A percentile compares a stretch with the other conserved stretches of the same genome.
These are phyloP conservation scores for Colletotrichum euphorbiae DNA, from an alignment of 2,329 filamentous ascomycete genomes.

Conservation along the genomic window DNA sequence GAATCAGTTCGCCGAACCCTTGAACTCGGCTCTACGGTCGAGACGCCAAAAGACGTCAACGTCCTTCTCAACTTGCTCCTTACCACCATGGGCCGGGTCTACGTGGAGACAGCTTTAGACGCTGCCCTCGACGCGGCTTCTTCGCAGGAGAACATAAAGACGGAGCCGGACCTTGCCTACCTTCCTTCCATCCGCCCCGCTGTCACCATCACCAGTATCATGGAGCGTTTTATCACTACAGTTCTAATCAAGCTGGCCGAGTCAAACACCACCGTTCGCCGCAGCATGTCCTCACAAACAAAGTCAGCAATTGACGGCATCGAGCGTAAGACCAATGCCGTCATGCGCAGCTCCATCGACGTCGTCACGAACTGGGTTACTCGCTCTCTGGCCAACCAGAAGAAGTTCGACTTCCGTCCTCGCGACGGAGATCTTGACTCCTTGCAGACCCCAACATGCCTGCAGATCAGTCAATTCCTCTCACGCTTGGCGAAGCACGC, in stretches of 20 bases:
- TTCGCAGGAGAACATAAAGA: conserved; percentile 81
- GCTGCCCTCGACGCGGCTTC: conserved; percentile 79
- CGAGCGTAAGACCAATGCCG: conserved; percentile 81
- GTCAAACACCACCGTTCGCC: conserved; percentile 88
- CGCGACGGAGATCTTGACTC: conserved; percentile 83
- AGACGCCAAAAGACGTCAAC: conserved; percentile 94
- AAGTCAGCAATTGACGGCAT: conserved; percentile 79
- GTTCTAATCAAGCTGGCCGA: conserved; percentile 91
- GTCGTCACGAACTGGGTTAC: conserved; percentile 81
- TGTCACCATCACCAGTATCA: conserved; percentile 90
- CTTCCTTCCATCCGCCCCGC: conserved; percentile 82
- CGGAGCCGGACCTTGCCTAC: conserved; percentile 89
- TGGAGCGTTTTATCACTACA: conserved; percentile 91
- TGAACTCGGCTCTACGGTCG: conserved; percentile 86
- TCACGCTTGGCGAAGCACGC: conserved; percentile 72
- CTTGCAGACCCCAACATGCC: conserved; percentile 88
- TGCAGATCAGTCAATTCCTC: conserved; percentile 84
- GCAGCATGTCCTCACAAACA: conserved; percentile 88
- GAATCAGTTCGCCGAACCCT: conserved; percentile 92
- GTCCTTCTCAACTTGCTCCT: conserved; percentile 86
- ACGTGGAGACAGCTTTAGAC: conserved; percentile 74
- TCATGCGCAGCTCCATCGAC: conserved; percentile 68
- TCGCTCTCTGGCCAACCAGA: conserved; percentile 80
- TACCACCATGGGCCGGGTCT: conserved; percentile 87
- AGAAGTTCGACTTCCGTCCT: conserved; percentile 91